These are phyloP conservation scores for Tephrocybe sp. DNA, from an alignment of 768 basidiomycete species.

Conservation along the genomic window DNA sequence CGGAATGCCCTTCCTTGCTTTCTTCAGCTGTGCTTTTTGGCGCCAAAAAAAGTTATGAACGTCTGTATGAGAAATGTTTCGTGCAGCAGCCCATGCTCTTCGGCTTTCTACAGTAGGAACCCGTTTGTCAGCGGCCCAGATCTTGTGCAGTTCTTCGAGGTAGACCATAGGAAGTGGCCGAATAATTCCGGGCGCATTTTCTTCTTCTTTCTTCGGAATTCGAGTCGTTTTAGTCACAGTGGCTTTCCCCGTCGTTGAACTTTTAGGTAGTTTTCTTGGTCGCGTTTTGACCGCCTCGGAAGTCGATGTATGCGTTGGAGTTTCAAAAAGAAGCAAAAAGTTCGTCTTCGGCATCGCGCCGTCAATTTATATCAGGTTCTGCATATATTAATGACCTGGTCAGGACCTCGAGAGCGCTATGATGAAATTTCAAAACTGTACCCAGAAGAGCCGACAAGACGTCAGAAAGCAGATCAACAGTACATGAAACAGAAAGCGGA, in stretches of 20 bases:
- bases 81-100: slow-evolving; percentile 36
- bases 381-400: not conserved
- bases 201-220: slow-evolving; percentile 8
- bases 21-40: slow-evolving; percentile 27
- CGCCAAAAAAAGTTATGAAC: slow-evolving; percentile 39
- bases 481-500: not conserved
- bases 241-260: not conserved
- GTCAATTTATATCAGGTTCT: not conserved
- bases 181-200: not conserved
- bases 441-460: not conserved
- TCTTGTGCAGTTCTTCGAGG: slow-evolving; percentile 29
- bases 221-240: not conserved
- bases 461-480: not conserved
- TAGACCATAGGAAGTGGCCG: slow-evolving; percentile 19
- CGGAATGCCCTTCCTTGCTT: slow-evolving; percentile 20
- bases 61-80: slow-evolving; percentile 28
- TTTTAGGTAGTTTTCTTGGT: slow-evolving; percentile 1
- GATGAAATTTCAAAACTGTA: not conserved
- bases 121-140: slow-evolving; percentile 35
- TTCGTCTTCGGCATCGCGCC: slow-evolving; percentile 3
- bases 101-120: slow-evolving; percentile 35
- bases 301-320: slow-evolving; percentile 10
- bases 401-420: not conserved
- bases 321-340: not conserved
- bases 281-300: slow-evolving; percentile 14